A percentile compares a stretch with the other conserved stretches of the same genome.
phyloP scores from a whole-genome alignment of 1,284 basidiomycete genomes.

The Heterobasidion occidentale region DNA sequence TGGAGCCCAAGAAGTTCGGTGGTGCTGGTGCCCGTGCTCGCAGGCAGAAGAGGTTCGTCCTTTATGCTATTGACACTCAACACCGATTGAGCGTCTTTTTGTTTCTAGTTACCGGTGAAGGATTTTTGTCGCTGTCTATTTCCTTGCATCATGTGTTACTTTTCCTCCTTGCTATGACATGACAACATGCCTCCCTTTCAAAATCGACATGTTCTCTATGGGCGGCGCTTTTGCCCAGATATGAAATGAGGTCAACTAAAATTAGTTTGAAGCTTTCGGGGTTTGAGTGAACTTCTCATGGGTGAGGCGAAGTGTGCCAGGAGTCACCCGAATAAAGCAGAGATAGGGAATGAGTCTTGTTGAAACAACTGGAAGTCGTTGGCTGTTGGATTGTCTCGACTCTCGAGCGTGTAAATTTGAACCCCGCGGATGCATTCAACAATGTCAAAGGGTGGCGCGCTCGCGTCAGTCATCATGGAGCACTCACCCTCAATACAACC shows the following conservation, averaged over 20 bases:
- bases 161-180: slow-evolving; percentile 35
- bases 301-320: too few relatives aligned
- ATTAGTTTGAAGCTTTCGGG: not conserved
- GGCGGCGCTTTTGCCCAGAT: not conserved
- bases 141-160: slow-evolving; percentile 38
- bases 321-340: too few relatives aligned
- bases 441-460: too few relatives aligned
- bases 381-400: too few relatives aligned
- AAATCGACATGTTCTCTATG: not conserved
- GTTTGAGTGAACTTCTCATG: too few relatives aligned
- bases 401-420: too few relatives aligned
- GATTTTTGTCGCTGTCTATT: slow-evolving; percentile 23
- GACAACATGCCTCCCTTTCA: slow-evolving; percentile 22
- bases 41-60: slow-evolving; percentile 83
- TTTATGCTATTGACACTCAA: slow-evolving; percentile 1
- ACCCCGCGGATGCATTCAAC: too few relatives aligned
- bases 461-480: not conserved
- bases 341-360: too few relatives aligned
- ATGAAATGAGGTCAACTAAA: not conserved
- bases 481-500: not conserved
- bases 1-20: slow-evolving; percentile 99
- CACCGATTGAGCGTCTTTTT: not conserved
- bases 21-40: slow-evolving; percentile 93
- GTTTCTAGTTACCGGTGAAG: slow-evolving; percentile 80
- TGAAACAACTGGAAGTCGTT: too few relatives aligned